Evolutionary conservation across 1,284 basidiomycete species (phyloP).

Genomic region (Irpex sp.): DNA sequence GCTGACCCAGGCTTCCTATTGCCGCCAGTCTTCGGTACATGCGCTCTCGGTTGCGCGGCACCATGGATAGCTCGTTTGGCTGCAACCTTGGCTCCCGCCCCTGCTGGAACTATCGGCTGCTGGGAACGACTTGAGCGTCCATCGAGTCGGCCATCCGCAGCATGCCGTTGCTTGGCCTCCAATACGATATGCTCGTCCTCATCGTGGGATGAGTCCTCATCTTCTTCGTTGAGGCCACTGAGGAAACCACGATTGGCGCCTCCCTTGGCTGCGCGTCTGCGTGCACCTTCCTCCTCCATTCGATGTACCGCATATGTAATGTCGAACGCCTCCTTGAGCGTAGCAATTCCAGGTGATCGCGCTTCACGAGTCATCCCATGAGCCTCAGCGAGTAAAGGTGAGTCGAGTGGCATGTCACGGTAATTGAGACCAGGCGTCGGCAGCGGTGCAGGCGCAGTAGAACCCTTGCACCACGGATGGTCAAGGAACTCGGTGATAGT

Average conservation of each 20-base stretch:
- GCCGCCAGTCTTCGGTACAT: conserved; percentile 52
- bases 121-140: conserved; percentile 10
- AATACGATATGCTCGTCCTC: conserved; percentile 39
- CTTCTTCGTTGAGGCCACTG: conserved; percentile 88
- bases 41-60: conserved; percentile 10
- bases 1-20: conserved; percentile 25
- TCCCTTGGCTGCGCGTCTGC: conserved; percentile 76
- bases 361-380: conserved; percentile 78
- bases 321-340: conserved; percentile 97
- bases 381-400: conserved; percentile 80
- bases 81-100: conserved; percentile 33
- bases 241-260: conserved; percentile 81
- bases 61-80: conserved; percentile 34
- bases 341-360: conserved; percentile 86
- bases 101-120: conserved; percentile 23
- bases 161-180: conserved; percentile 39
- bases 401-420: conserved; percentile 68
- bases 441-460: conserved; percentile 55
- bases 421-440: conserved; percentile 53
- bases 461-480: conserved; percentile 91
- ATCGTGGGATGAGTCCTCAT: conserved; percentile 66
- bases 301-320: conserved; percentile 98
- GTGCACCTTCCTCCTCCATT: conserved; percentile 97
- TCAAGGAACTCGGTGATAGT: conserved; percentile 97
- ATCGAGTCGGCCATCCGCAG: conserved; percentile 4